A percentile compares a stretch with the other conserved stretches of the same genome.
Evolutionary conservation across 1,284 basidiomycete genomes (phyloP).

Genomic region (Termitomyces sp.): DNA sequence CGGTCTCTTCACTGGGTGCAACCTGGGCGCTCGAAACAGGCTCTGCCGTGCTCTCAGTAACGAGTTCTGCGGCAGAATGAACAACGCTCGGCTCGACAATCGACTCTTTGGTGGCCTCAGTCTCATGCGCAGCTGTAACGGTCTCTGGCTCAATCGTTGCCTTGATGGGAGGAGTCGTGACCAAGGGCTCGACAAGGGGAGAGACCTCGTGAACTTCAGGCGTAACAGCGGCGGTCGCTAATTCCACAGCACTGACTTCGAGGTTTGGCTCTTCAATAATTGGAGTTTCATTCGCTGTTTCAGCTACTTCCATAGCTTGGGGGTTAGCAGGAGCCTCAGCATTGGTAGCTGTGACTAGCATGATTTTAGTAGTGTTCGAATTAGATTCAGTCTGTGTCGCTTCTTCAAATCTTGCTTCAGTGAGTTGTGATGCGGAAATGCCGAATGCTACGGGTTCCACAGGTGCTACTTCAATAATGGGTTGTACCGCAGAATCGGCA

Average conservation of each 20-base stretch:
- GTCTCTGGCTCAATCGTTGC: not conserved
- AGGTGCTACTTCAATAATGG: not conserved
- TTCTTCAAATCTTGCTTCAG: not conserved
- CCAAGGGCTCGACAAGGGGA: not conserved
- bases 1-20: not conserved
- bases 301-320: not conserved
- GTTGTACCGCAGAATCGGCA: not conserved
- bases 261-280: not conserved
- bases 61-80: not conserved
- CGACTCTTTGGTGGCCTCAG: not conserved
- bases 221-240: not conserved
- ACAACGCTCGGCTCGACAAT: not conserved
- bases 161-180: not conserved
- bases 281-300: not conserved
- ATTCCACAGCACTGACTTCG: not conserved
- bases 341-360: not conserved
- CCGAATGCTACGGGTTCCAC: slow-evolving; percentile 1
- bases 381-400: not conserved
- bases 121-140: not conserved
- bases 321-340: not conserved
- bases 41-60: not conserved
- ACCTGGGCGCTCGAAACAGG: not conserved
- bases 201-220: not conserved
- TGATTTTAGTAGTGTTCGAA: not conserved
- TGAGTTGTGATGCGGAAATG: not conserved